These are phyloP conservation scores for Serendipita indica DNA, from an alignment of 768 basidiomycete species.

Conservation along the genomic window DNA sequence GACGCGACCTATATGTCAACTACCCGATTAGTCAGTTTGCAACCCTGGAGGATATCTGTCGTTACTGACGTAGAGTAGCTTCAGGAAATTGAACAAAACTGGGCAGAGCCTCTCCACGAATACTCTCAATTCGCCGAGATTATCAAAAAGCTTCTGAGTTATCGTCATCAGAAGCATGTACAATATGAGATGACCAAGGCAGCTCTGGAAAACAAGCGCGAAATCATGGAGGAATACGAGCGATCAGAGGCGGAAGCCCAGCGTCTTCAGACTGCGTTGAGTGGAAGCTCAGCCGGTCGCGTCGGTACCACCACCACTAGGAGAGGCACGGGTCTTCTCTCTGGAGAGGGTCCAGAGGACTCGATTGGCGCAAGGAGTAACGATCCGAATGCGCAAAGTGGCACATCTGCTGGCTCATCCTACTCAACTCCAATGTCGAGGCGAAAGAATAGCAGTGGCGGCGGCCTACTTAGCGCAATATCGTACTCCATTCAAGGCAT, in stretches of 20 bases:
- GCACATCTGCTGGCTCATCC: constrained; percentile 2
- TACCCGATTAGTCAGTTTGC: constrained; percentile 66
- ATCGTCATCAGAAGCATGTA: constrained; percentile 94
- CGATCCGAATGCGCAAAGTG: neutral
- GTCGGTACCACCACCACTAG: neutral
- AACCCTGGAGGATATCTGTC: neutral
- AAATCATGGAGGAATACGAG: constrained; percentile 76
- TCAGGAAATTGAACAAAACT: constrained; percentile 86
- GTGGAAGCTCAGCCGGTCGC: constrained; percentile 35
- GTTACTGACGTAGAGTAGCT: constrained; percentile 37
- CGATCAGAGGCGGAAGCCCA: constrained; percentile 84
- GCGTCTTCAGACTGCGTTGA: constrained; percentile 76
- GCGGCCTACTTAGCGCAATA: constrained; percentile 72
- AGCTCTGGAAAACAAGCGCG: constrained; percentile 65
- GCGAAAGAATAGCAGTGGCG: constrained; percentile 39
- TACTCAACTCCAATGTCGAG: constrained; percentile 38
- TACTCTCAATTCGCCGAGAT: constrained; percentile 89
- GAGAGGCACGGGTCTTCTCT: neutral
- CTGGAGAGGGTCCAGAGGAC: neutral
- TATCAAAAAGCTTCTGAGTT: constrained; percentile 86
- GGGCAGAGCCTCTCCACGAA: constrained; percentile 91
- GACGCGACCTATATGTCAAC: constrained; percentile 91
- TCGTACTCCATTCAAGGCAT: constrained; percentile 93
- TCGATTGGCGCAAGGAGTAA: neutral
- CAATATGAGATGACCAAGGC: constrained; percentile 98